These are phyloP conservation scores for Saccharum hybrid DNA, from an alignment of 202 grass and related monocot genomes.

Conservation along the genomic window DNA sequence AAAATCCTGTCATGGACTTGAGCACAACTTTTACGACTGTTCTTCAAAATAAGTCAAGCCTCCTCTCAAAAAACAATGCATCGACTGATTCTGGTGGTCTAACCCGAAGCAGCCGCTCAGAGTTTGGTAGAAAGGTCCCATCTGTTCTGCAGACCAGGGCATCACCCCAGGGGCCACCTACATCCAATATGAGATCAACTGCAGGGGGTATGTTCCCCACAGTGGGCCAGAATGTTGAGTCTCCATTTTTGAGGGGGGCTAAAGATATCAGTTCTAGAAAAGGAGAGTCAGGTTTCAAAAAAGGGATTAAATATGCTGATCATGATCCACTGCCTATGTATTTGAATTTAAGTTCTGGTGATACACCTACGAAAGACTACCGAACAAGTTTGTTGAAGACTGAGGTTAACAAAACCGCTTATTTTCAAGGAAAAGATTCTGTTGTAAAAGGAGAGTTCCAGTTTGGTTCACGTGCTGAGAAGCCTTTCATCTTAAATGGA, in stretches of 20 bases:
- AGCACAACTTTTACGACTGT: constrained; percentile 40
- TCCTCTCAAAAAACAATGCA: constrained; percentile 43
- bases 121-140: constrained; percentile 59
- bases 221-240: constrained; percentile 46
- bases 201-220: constrained; percentile 47
- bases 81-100: constrained; percentile 37
- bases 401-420: constrained; percentile 45
- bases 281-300: constrained; percentile 50
- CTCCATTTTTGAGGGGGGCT: constrained; percentile 46
- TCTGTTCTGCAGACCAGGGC: constrained; percentile 55
- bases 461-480: constrained; percentile 52
- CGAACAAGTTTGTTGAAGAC: constrained; percentile 46
- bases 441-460: constrained; percentile 51
- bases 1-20: constrained; percentile 34
- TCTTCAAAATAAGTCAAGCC: constrained; percentile 53
- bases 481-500: constrained; percentile 49
- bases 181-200: constrained; percentile 52
- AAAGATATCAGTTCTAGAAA: constrained; percentile 49
- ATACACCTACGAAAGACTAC: constrained; percentile 52
- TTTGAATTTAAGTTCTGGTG: constrained; percentile 53
- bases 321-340: constrained; percentile 48
- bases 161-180: constrained; percentile 39
- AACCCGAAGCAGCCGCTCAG: constrained; percentile 38
- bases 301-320: constrained; percentile 47
- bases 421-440: constrained; percentile 53